Conservation (phyloP, 139 green algal genomes). For the Volvox africanus region DNA sequence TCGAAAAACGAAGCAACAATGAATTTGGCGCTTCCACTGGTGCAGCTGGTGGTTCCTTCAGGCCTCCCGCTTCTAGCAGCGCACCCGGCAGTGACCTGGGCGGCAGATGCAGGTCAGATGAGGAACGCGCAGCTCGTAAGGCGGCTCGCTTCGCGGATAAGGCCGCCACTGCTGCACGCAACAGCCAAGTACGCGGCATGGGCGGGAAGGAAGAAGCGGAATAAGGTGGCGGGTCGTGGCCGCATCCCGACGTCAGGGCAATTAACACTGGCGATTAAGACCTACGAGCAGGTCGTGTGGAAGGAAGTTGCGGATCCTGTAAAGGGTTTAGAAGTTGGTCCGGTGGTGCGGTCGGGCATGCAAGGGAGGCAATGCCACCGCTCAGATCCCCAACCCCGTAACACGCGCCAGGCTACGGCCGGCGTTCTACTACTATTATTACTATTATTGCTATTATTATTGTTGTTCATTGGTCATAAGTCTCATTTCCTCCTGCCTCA, state of each 20-base stretch:
- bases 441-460: neutral
- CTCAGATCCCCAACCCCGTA: no score
- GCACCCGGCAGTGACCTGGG: neutral
- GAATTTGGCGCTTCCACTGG: neutral
- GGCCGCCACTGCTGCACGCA: neutral
- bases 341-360: no score
- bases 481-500: neutral
- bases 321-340: no score
- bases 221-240: no score
- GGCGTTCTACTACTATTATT: neutral
- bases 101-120: neutral
- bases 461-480: neutral
- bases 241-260: neutral
- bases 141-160: conserved; percentile 17
- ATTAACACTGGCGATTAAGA: neutral
- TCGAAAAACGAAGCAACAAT: neutral
- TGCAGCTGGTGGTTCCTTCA: neutral
- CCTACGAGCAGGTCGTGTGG: neutral
- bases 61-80: neutral
- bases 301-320: neutral
- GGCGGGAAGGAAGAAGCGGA: no score
- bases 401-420: neutral
- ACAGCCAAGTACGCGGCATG: neutral
- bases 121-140: neutral
- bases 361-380: no score